A percentile compares a stretch with the other conserved stretches of the same genome.
These are phyloP conservation scores for Blastocystis sp. DNA, from an alignment of 352 stramenopile genomes.

Conservation along the genomic window DNA sequence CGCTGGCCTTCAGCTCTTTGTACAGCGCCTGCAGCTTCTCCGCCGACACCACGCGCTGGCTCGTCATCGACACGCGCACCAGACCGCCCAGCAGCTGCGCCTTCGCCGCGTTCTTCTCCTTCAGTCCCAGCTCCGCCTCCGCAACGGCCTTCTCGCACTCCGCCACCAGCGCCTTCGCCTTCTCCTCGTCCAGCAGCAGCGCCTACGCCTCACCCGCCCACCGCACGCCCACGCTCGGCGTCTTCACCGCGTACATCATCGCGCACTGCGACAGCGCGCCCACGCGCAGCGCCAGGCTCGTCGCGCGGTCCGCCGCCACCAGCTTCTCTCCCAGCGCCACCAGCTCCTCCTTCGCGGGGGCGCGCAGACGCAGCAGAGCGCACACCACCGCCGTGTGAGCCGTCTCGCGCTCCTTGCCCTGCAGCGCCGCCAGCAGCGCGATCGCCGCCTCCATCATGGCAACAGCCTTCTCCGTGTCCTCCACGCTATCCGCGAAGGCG, in stretches of 20 bases:
- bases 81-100: conserved; percentile 4
- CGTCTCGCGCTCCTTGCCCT: neutral
- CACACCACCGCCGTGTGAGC: conserved; percentile 9
- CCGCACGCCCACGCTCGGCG: conserved; percentile 1
- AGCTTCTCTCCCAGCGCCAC: neutral
- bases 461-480: neutral
- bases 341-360: conserved; percentile 17
- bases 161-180: neutral
- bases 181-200: neutral
- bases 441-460: conserved; percentile 17
- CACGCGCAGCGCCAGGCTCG: neutral
- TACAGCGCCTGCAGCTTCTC: conserved; percentile 6
- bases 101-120: conserved; percentile 24
- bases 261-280: neutral
- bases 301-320: neutral
- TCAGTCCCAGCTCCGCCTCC: neutral
- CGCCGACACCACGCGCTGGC: neutral
- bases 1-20: neutral
- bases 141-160: conserved; percentile 20
- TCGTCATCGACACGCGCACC: neutral
- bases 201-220: neutral
- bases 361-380: neutral
- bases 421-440: neutral
- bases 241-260: conserved; percentile 35
- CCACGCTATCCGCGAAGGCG: neutral